Evolutionary conservation across 345 rosid genomes (phyloP), one percentile per base, ranked within the genome.

Genomic region (Turnera subulata): DNA sequence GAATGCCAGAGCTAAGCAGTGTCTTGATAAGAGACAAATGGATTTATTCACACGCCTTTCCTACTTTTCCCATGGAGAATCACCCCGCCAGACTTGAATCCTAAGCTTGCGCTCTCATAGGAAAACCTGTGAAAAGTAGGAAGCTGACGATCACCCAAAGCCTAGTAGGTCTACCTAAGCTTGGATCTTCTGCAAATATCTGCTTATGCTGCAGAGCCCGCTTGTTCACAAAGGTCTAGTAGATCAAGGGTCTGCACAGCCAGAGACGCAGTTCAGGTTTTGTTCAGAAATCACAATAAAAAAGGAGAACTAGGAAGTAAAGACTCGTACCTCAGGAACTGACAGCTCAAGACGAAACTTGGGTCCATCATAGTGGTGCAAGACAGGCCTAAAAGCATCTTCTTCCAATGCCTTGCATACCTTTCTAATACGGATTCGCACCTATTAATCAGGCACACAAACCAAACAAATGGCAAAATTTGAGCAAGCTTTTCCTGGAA

Each of bases 291-390:
- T 40, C 2, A 11, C 45, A 15, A 13, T 6, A 9, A 16, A 2
- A 13, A 8, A 8, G 5, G 4, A 11, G 12, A 40, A 2, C 11
- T 21, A 46, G 2, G 33, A 29, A 19, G n/a, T n/a, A 42, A 54
- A 26, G 49, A 19, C 9, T 5, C 43, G 45, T 58, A 93, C 99
- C 99, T 93, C 99, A n/a, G 97, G 99, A 70, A 93, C 85, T 33
- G 95, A 84, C 64, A 93, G 99, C 76, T 89, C 95, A 42, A 87
- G 97, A 24, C 96, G 92, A 60, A 93, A 85, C 74, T 89, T 93
- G n/a, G 97, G 99, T 38, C 96, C 97, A 71, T 93, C 99, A 26
- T 89, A 87, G 73, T 87, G 99, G 69, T 93, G 96, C 73, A 93
- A 75, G 52, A 93, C 97, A 14, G 96, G 99, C 79, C 99, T 76